Evolutionary conservation across 2,329 filamentous ascomycete genomes (phyloP).

Genomic region (Pseudogymnoascus sp.): DNA sequence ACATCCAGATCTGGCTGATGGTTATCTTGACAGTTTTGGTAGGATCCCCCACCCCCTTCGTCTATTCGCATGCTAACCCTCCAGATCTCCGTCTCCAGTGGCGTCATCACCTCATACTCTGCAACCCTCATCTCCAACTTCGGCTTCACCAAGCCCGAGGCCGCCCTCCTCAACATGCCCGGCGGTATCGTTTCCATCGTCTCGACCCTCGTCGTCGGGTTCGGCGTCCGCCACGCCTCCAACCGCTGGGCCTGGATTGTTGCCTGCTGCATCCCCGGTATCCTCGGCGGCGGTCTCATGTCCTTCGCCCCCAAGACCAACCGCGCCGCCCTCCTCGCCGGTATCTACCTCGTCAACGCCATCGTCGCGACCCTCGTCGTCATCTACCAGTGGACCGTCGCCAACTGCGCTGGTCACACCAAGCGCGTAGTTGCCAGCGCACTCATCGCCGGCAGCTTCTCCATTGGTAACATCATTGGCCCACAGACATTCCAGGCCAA

Average conservation of each 20-base stretch:
- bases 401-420: conserved; percentile 44
- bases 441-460: conserved; percentile 42
- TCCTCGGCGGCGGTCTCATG: conserved; percentile 39
- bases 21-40: conserved; percentile 42
- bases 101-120: conserved; percentile 49
- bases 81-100: conserved; percentile 43
- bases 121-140: conserved; percentile 44
- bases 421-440: conserved; percentile 45
- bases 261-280: conserved; percentile 39
- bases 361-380: conserved; percentile 40
- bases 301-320: conserved; percentile 43
- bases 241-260: conserved; percentile 46
- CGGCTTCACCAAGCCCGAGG: conserved; percentile 37
- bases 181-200: conserved; percentile 46
- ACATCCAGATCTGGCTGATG: conserved; percentile 47
- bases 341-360: conserved; percentile 45
- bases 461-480: conserved; percentile 48
- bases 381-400: conserved; percentile 41
- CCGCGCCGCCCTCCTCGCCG: conserved; percentile 39
- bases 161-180: conserved; percentile 49
- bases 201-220: conserved; percentile 43
- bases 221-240: conserved; percentile 39
- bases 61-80: conserved; percentile 19
- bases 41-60: conserved; percentile 18
- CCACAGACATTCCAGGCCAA: conserved; percentile 47